A percentile compares a stretch with the other conserved stretches of the same genome.
Conservation (phyloP, 768 basidiomycete genomes). For the Naganishia antarctica region DNA sequence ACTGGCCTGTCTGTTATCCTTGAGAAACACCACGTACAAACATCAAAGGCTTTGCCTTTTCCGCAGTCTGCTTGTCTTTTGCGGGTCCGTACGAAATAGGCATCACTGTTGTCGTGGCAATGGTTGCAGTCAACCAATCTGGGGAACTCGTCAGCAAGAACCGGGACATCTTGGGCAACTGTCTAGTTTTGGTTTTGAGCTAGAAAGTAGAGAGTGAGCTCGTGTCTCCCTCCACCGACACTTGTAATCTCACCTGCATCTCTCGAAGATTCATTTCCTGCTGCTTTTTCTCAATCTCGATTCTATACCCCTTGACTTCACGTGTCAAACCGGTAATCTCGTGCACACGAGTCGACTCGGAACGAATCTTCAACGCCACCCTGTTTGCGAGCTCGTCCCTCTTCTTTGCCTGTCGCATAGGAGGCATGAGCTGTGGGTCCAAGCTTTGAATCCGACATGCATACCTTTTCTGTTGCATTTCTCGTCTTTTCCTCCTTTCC, state of each 20-base stretch:
- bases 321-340: constrained; percentile 43
- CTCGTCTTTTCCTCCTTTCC: constrained; percentile 45
- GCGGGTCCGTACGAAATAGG: constrained; percentile 37
- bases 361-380: constrained; percentile 41
- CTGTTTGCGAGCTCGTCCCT: constrained; percentile 42
- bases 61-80: constrained; percentile 31
- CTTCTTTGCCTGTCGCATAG: constrained; percentile 37
- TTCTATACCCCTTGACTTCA: constrained; percentile 41
- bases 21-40: constrained; percentile 35
- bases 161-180: constrained; percentile 39
- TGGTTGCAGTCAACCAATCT: constrained; percentile 22
- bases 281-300: constrained; percentile 40
- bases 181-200: constrained; percentile 36
- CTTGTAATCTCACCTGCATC: constrained; percentile 44
- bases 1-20: neutral
- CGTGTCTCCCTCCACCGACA: too few species aligned
- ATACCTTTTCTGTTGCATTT: constrained; percentile 40
- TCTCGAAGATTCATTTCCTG: constrained; percentile 39
- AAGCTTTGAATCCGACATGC: constrained; percentile 14
- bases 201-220: too few species aligned
- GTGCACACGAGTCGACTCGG: constrained; percentile 41
- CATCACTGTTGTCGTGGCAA: constrained; percentile 34
- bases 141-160: constrained; percentile 40
- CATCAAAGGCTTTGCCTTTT: constrained; percentile 39
- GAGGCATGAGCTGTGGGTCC: neutral